These are phyloP conservation scores for Coemansia sp. DNA, from an alignment of 192 early-diverging fungal genomes.

Conservation along the genomic window DNA sequence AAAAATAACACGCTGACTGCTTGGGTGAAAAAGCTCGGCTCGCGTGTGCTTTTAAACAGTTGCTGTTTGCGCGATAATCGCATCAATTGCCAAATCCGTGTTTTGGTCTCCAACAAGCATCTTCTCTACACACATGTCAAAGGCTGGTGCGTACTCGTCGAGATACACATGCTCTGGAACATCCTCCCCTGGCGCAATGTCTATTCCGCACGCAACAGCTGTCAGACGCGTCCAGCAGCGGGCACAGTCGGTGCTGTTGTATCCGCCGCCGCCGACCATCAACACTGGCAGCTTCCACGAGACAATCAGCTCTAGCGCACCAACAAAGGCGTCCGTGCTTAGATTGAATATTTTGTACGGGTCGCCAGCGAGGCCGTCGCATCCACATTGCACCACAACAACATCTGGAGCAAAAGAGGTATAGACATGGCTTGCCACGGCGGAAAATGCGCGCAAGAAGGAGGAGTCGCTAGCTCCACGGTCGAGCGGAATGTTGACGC, in stretches of 20 bases:
- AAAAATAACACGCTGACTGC: too few relatives aligned
- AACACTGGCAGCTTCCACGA: constrained; percentile 21
- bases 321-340: constrained; percentile 29
- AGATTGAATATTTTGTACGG: constrained; percentile 47
- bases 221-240: constrained; percentile 96
- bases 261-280: constrained; percentile 71
- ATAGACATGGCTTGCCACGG: constrained; percentile 69
- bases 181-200: constrained; percentile 31
- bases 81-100: constrained; percentile 11
- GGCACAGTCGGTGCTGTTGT: constrained; percentile 86
- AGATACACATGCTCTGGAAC: constrained; percentile 69
- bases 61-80: background rate
- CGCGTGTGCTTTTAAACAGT: too few relatives aligned
- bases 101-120: constrained; percentile 27
- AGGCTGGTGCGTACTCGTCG: constrained; percentile 57
- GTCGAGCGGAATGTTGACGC: constrained; percentile 87
- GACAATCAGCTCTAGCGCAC: constrained; percentile 20
- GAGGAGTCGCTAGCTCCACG: constrained; percentile 84
- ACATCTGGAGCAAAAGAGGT: constrained; percentile 74
- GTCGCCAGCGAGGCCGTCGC: constrained; percentile 53
- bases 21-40: too few relatives aligned
- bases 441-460: constrained; percentile 76
- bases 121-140: constrained; percentile 33
- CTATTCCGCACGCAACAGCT: constrained; percentile 58
- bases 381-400: constrained; percentile 91